phyloP scores from a whole-genome alignment of 31 red algal species.

The Asparagopsis taxiformis region DNA sequence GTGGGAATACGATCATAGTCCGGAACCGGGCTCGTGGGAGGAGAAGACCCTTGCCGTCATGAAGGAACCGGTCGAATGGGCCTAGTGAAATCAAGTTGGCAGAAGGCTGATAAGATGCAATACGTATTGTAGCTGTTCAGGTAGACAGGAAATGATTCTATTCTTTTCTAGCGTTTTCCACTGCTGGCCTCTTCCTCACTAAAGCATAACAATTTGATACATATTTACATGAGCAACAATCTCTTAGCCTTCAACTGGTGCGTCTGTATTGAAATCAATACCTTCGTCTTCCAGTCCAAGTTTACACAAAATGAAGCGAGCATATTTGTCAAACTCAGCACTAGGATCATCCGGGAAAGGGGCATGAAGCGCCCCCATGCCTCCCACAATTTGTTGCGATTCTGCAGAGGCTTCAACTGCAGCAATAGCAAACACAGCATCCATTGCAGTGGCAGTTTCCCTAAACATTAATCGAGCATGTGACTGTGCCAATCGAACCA shows the following conservation, averaged over 20 bases:
- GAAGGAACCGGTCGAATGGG: constrained; percentile 95
- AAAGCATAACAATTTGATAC: no score
- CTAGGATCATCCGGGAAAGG: constrained; percentile 63
- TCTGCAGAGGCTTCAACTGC: constrained; percentile 75
- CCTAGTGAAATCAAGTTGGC: no score
- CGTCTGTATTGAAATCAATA: constrained; percentile 53
- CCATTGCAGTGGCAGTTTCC: constrained; percentile 59
- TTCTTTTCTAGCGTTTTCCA: no score
- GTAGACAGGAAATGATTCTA: no score
- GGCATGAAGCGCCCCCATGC: constrained; percentile 70
- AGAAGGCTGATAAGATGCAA: no score
- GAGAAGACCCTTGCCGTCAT: constrained; percentile 69
- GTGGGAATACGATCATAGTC: constrained; percentile 92
- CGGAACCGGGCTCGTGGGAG: constrained; percentile 89
- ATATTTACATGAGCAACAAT: no score
- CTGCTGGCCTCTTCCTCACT: no score
- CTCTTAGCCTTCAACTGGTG: constrained; percentile 7
- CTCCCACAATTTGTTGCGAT: constrained; percentile 54
- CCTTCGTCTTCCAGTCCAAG: constrained; percentile 54
- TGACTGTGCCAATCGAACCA: constrained; percentile 85
- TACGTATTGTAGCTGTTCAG: no score
- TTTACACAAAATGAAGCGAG: constrained; percentile 38
- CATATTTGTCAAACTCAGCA: constrained; percentile 57
- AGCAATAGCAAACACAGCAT: constrained; percentile 86
- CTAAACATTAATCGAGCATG: constrained; percentile 94